Conservation (phyloP, 2,329 filamentous ascomycete genomes). For the Eutypa lata region DNA sequence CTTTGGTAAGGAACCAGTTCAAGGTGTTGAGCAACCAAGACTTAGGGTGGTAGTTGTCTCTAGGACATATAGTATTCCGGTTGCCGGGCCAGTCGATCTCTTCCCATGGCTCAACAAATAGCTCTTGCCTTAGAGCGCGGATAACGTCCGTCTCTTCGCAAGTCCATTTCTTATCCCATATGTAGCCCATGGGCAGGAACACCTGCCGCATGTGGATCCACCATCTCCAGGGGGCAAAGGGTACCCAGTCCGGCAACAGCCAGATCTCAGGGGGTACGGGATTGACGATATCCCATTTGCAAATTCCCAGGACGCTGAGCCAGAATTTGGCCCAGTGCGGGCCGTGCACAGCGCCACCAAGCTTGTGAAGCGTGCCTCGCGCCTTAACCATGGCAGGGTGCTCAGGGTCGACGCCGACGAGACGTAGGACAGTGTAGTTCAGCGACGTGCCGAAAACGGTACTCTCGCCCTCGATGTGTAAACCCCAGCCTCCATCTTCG, state of each 20-base stretch:
- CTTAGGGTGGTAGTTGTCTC: constrained; percentile 93
- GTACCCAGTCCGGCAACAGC: constrained; percentile 88
- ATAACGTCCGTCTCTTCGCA: constrained; percentile 74
- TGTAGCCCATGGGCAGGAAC: constrained; percentile 86
- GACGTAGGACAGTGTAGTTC: constrained; percentile 79
- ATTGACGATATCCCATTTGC: constrained; percentile 89
- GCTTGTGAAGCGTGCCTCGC: constrained; percentile 73
- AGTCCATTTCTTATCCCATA: constrained; percentile 81
- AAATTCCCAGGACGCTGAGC: constrained; percentile 80
- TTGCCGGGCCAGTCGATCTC: constrained; percentile 74
- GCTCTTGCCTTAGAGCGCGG: constrained; percentile 69
- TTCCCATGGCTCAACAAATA: constrained; percentile 77
- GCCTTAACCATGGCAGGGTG: constrained; percentile 85
- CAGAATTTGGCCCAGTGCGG: constrained; percentile 99
- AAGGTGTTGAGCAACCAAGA: constrained; percentile 73
- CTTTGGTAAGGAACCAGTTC: constrained; percentile 74
- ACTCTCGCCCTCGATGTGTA: constrained; percentile 92
- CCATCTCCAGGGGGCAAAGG: constrained; percentile 89
- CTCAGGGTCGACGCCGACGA: constrained; percentile 80
- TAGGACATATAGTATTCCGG: constrained; percentile 75
- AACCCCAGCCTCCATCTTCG: constrained; percentile 91
- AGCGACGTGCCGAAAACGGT: constrained; percentile 86
- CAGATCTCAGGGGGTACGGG: constrained; percentile 91
- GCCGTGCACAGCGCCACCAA: constrained; percentile 78
- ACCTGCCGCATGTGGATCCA: constrained; percentile 98